A percentile compares a stretch with the other conserved stretches of the same genome.
These are phyloP conservation scores for Phytophthora tubulina DNA, from an alignment of 352 stramenopile species.

Conservation along the genomic window DNA sequence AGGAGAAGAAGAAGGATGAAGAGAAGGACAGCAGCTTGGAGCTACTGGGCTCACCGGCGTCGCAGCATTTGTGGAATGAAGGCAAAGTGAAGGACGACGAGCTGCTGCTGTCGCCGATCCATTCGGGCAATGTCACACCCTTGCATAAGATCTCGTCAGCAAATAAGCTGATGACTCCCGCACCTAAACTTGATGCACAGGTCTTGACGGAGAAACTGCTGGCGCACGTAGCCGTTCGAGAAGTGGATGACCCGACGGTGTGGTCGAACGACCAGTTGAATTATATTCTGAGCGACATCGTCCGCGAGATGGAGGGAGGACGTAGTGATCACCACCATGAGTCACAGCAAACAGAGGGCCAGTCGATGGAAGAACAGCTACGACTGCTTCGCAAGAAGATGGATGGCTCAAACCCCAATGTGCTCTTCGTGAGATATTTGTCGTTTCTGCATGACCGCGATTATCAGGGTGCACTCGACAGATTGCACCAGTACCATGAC, in stretches of 20 bases:
- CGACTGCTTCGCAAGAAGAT: conserved; percentile 37
- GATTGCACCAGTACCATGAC: conserved; percentile 95
- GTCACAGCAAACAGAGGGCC: conserved; percentile 2
- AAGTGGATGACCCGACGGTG: conserved; percentile 41
- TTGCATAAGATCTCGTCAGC: conserved; percentile 12
- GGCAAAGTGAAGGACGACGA: conserved; percentile 37
- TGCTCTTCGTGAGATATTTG: conserved; percentile 90
- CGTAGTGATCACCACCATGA: not conserved
- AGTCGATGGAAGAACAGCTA: conserved; percentile 28
- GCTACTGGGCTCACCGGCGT: conserved; percentile 30
- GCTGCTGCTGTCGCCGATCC: conserved; percentile 48
- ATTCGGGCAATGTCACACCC: conserved; percentile 22
- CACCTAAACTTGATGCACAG: conserved; percentile 11
- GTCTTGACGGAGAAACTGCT: conserved; percentile 23
- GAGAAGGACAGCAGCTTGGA: conserved; percentile 38
- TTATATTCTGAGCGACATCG: conserved; percentile 65
- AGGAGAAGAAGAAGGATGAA: conserved; percentile 27
- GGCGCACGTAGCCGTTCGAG: conserved; percentile 22
- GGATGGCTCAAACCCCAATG: conserved; percentile 52
- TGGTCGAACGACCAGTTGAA: conserved; percentile 73
- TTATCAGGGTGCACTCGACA: conserved; percentile 89
- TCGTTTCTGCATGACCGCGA: conserved; percentile 85
- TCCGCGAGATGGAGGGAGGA: conserved; percentile 39
- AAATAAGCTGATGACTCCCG: conserved; percentile 27
- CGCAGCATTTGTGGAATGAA: conserved; percentile 47